Conservation (phyloP, 1,284 basidiomycete genomes). For the Ceratobasidium sp. region DNA sequence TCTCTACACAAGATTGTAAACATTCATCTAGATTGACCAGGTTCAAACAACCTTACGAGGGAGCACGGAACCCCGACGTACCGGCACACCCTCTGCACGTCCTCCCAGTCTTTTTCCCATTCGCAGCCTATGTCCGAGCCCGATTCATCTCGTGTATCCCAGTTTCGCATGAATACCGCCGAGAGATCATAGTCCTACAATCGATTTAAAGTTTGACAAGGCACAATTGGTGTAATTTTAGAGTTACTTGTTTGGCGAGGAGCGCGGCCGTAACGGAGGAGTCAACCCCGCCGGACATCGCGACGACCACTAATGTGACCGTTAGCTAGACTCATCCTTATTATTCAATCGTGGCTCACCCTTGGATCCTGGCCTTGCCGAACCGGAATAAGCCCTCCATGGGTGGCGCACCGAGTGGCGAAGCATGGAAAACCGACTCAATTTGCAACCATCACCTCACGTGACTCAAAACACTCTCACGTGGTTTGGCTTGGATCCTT, state of each 20-base stretch:
- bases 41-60: constrained; percentile 66
- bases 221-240: not conserved
- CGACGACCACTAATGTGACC: constrained; percentile 73
- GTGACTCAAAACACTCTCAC: constrained; percentile 41
- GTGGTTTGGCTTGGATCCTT: constrained; percentile 17
- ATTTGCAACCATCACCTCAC: constrained; percentile 3
- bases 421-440: not conserved
- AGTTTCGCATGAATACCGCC: constrained; percentile 96
- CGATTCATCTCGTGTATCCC: constrained; percentile 83
- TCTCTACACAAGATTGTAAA: constrained; percentile 62
- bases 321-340: too few species aligned
- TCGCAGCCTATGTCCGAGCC: constrained; percentile 84
- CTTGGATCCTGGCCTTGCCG: not conserved
- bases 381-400: not conserved
- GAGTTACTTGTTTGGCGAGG: constrained; percentile 70
- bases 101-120: constrained; percentile 96
- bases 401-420: constrained; percentile 3
- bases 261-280: constrained; percentile 87
- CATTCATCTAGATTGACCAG: not conserved
- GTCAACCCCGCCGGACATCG: constrained; percentile 97
- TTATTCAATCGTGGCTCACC: not conserved
- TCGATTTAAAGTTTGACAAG: constrained; percentile 15
- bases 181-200: constrained; percentile 82
- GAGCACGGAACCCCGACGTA: constrained; percentile 73
- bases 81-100: constrained; percentile 84